A percentile compares a stretch with the other conserved stretches of the same genome.
Conservation (phyloP, 306 rosid species). For the Pyrus bretschneideri region DNA sequence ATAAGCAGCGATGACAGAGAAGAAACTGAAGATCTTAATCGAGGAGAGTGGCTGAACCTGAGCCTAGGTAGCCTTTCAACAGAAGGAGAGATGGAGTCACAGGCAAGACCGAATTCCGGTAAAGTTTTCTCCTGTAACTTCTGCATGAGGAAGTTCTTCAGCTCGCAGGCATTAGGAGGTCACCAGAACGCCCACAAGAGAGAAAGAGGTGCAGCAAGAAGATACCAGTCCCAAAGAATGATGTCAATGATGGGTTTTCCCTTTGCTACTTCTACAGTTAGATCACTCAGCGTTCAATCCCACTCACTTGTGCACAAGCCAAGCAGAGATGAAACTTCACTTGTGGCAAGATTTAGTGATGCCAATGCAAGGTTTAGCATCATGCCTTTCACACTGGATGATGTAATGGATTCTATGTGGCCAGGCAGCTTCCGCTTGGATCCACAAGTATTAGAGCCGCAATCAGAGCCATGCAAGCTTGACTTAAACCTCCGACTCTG, state of each 20-base stretch:
- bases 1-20: constrained; percentile 20
- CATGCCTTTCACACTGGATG: constrained; percentile 46
- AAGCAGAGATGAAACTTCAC: constrained; percentile 40
- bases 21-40: constrained; percentile 31
- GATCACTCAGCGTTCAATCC: constrained; percentile 72
- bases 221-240: constrained; percentile 71
- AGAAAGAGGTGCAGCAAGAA: constrained; percentile 87
- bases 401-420: constrained; percentile 55
- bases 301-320: constrained; percentile 75
- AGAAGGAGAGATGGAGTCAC: constrained; percentile 38
- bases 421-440: constrained; percentile 86
- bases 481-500: constrained; percentile 81
- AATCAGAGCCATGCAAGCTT: constrained; percentile 44
- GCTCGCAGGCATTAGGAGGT: constrained; percentile 96
- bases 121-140: constrained; percentile 90
- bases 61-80: constrained; percentile 54
- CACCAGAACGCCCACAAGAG: constrained; percentile 97
- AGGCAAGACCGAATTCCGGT: constrained; percentile 32
- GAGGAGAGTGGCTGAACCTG: constrained; percentile 73
- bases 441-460: constrained; percentile 34
- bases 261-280: constrained; percentile 28
- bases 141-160: constrained; percentile 86
- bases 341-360: constrained; percentile 53
- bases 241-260: constrained; percentile 61
- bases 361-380: constrained; percentile 37